Evolutionary conservation across 768 basidiomycete genomes (phyloP).

Genomic region (Nidula microcarpa): DNA sequence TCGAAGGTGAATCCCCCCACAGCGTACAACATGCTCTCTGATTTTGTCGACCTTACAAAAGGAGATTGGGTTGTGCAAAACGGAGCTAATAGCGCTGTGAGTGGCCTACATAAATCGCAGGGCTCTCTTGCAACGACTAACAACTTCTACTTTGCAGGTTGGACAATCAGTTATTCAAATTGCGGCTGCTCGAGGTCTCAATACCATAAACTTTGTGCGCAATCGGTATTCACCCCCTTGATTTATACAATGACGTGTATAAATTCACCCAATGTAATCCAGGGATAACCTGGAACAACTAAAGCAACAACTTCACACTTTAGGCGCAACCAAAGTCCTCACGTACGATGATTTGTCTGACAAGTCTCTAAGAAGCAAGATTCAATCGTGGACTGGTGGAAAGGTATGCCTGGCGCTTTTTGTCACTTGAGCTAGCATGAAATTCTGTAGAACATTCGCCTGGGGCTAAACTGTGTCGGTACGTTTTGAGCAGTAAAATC

Average conservation of each 20-base stretch:
- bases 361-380: conserved; percentile 44
- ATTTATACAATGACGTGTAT: neutral
- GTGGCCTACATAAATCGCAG: conserved; percentile 14
- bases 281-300: conserved; percentile 55
- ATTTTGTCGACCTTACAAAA: conserved; percentile 57
- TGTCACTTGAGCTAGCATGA: too few relatives aligned
- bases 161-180: conserved; percentile 88
- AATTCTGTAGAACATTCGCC: conserved; percentile 31
- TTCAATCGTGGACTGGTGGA: conserved; percentile 63
- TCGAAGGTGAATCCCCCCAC: conserved; percentile 77
- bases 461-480: conserved; percentile 52
- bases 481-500: conserved; percentile 6
- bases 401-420: conserved; percentile 35
- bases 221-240: conserved; percentile 42
- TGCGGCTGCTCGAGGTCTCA: conserved; percentile 64
- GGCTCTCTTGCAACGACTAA: neutral
- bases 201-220: conserved; percentile 81
- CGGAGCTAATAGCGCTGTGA: conserved; percentile 79
- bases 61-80: conserved; percentile 88
- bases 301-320: conserved; percentile 42
- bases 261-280: neutral
- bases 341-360: conserved; percentile 75
- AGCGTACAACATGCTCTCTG: conserved; percentile 77
- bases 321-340: conserved; percentile 76
- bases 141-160: conserved; percentile 38